A percentile compares a stretch with the other conserved stretches of the same genome.
Conservation (phyloP, 768 basidiomycete genomes). For the Cantharellus anzutake region DNA sequence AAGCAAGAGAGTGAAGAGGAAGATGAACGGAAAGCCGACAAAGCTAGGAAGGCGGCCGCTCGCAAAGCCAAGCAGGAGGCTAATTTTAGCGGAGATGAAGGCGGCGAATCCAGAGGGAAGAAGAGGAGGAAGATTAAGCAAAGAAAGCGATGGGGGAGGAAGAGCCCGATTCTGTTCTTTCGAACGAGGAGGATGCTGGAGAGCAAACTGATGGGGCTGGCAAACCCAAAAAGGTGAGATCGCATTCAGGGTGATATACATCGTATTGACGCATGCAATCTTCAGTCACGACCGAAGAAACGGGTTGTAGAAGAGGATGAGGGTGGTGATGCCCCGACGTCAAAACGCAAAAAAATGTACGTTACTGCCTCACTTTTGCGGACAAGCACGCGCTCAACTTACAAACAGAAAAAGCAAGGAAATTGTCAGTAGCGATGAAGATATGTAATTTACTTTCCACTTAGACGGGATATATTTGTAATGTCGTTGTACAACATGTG, state of each 20-base stretch:
- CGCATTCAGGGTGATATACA: background rate
- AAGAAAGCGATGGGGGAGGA: slow-evolving; percentile 25
- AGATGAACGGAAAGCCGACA: slow-evolving; percentile 29
- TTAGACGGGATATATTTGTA: background rate
- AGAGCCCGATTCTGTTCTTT: slow-evolving; percentile 49
- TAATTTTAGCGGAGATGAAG: slow-evolving; percentile 2
- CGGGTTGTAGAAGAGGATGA: slow-evolving; percentile 65
- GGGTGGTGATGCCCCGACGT: slow-evolving; percentile 51
- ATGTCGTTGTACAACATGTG: background rate
- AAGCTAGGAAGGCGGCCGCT: slow-evolving; percentile 28
- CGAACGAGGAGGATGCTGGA: slow-evolving; percentile 42
- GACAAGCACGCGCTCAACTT: background rate
- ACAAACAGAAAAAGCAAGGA: slow-evolving; percentile 70
- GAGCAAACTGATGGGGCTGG: slow-evolving; percentile 15
- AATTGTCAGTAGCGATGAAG: slow-evolving; percentile 73
- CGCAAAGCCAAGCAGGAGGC: slow-evolving; percentile 25
- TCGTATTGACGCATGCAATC: background rate
- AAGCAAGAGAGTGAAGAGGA: slow-evolving; percentile 61
- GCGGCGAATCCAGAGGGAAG: slow-evolving; percentile 28
- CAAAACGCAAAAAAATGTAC: slow-evolving; percentile 30
- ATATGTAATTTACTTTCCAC: slow-evolving; percentile 10
- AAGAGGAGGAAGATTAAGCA: slow-evolving; percentile 54
- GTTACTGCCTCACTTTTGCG: background rate
- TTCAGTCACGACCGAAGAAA: slow-evolving; percentile 32
- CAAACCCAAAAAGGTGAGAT: slow-evolving; percentile 47